Evolutionary conservation across 129 eudicot genomes (phyloP).

Genomic region (Heracleum sosnowskyi): DNA sequence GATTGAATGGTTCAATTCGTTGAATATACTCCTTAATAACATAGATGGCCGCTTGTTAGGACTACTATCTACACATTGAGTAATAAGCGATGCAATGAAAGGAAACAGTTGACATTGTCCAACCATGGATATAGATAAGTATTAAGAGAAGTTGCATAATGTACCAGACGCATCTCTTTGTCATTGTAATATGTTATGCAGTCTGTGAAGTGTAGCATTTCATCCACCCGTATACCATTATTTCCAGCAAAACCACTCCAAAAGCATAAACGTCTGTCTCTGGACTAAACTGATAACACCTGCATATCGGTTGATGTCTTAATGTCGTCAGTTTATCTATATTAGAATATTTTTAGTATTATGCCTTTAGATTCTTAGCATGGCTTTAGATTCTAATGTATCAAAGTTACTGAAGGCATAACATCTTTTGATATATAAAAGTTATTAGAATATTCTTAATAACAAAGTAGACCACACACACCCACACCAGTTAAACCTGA

Average conservation of each 20-base stretch:
- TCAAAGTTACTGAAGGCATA: no score
- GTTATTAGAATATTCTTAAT: no score
- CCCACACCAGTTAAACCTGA: no score
- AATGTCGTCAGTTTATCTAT: not conserved
- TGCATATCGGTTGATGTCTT: not conserved
- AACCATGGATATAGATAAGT: slow-evolving; percentile 6
- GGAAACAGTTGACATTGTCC: not conserved
- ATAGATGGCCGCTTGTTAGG: not conserved
- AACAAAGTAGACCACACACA: no score
- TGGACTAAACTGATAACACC: not conserved
- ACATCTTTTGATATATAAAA: no score
- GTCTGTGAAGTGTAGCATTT: not conserved
- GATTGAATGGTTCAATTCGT: no score
- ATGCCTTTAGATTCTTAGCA: no score
- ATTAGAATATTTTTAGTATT: not conserved
- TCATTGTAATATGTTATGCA: not conserved
- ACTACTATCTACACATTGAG: not conserved
- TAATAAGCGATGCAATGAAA: not conserved
- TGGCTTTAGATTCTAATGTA: no score
- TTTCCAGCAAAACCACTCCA: slow-evolving; percentile 20
- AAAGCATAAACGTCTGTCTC: slow-evolving; percentile 10
- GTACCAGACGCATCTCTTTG: not conserved
- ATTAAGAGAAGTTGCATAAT: slow-evolving; percentile 1
- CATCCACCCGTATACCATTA: slow-evolving; percentile 10
- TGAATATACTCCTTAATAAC: not conserved